A percentile compares a stretch with the other conserved stretches of the same genome.
Conservation (phyloP, 2,329 filamentous ascomycete species). For the Lasiodiplodia theobromae region DNA sequence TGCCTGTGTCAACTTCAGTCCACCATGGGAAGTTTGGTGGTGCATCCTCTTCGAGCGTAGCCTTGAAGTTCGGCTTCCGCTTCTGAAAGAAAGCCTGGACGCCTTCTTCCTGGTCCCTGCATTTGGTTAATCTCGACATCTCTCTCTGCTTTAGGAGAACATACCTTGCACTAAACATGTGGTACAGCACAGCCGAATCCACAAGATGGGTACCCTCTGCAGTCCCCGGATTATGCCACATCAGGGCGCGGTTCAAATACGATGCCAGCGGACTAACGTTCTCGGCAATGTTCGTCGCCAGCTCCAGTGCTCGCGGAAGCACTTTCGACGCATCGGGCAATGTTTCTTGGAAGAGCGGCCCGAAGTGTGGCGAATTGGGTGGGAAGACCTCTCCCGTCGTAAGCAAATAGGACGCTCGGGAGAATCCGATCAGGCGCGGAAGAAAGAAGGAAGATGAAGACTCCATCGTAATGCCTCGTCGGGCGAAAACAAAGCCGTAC, state of each 20-base stretch:
- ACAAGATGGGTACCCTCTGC: conserved; percentile 31
- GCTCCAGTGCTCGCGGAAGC: conserved; percentile 24
- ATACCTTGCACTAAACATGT: conserved; percentile 14
- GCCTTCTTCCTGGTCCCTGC: conserved; percentile 18
- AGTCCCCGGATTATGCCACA: conserved; percentile 28
- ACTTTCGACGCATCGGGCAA: not conserved
- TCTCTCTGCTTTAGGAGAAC: not conserved
- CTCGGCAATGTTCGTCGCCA: conserved; percentile 20
- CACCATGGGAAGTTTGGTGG: conserved; percentile 31
- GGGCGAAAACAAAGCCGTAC: conserved; percentile 32
- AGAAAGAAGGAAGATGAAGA: conserved; percentile 31
- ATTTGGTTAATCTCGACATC: not conserved
- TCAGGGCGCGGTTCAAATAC: conserved; percentile 30
- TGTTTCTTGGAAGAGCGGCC: conserved; percentile 30
- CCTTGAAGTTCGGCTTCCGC: conserved; percentile 28
- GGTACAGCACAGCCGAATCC: conserved; percentile 28
- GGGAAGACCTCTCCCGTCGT: conserved; percentile 31
- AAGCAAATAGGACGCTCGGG: conserved; percentile 29
- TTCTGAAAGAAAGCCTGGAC: conserved; percentile 32
- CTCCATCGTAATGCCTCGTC: conserved; percentile 32
- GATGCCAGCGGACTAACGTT: conserved; percentile 22
- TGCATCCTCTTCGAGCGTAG: conserved; percentile 31
- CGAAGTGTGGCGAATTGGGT: conserved; percentile 28
- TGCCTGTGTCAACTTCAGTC: conserved; percentile 13
- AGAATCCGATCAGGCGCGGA: conserved; percentile 32